phyloP scores from a whole-genome alignment of 2,329 filamentous ascomycete species.

The Didymella keratinophila region DNA sequence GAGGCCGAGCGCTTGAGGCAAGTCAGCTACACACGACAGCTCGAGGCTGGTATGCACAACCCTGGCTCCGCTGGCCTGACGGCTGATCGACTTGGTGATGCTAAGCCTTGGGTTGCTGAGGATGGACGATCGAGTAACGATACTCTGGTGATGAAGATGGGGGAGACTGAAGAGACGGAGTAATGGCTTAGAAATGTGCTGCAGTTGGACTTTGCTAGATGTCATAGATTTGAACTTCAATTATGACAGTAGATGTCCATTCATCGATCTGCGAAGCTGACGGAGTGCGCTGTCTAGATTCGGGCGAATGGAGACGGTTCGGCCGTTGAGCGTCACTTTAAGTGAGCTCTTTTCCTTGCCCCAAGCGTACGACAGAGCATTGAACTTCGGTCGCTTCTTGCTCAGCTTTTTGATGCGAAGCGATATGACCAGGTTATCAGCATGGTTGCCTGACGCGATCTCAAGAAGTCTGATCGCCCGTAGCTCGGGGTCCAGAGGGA shows the following conservation, averaged over 20 bases:
- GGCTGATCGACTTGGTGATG: conserved; percentile 40
- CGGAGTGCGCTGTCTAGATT: background rate
- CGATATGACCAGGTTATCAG: background rate
- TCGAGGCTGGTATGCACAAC: conserved; percentile 61
- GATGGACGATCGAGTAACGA: background rate
- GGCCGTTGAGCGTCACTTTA: background rate
- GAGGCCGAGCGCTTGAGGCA: conserved; percentile 63
- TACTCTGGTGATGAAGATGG: background rate
- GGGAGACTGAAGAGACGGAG: background rate
- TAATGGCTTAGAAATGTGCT: background rate
- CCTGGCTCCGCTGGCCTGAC: conserved; percentile 48
- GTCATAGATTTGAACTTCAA: background rate
- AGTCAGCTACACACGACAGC: conserved; percentile 65
- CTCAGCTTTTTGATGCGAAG: background rate
- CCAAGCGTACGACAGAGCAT: background rate
- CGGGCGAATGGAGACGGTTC: background rate
- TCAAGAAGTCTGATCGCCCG: background rate
- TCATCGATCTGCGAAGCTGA: background rate
- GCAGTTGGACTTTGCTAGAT: background rate
- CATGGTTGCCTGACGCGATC: background rate
- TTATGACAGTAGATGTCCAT: background rate
- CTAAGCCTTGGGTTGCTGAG: conserved; percentile 31
- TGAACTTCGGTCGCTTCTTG: background rate
- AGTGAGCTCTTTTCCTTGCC: background rate
- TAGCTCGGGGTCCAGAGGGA: background rate